Conservation (phyloP, 2,329 filamentous ascomycete species). For the Penicillium oxalicum region DNA sequence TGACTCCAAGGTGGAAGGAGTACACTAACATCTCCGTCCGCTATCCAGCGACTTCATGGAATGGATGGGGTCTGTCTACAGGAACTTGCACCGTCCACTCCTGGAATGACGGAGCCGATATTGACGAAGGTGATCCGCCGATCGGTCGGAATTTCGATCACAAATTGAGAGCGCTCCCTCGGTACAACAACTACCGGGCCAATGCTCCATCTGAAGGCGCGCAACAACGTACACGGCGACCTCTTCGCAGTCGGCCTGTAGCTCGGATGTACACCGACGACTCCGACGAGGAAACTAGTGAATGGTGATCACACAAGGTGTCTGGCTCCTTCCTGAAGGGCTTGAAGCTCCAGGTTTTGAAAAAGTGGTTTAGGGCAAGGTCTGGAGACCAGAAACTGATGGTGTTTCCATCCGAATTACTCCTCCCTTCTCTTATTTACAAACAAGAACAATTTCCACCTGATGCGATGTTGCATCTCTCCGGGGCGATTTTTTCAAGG, state of each 20-base stretch:
- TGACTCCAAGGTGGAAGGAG: neutral
- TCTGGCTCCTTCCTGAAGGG: too few species aligned
- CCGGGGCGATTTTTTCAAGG: neutral
- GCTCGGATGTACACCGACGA: slow-evolving; percentile 10
- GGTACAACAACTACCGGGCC: slow-evolving; percentile 37
- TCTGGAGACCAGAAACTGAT: too few species aligned
- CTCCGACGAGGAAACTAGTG: slow-evolving; percentile 7
- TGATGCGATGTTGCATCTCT: too few species aligned
- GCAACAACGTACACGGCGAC: slow-evolving; percentile 9
- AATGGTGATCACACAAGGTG: slow-evolving; percentile 8
- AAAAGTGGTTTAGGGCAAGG: neutral
- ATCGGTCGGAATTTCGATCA: slow-evolving; percentile 59
- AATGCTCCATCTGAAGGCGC: slow-evolving; percentile 8
- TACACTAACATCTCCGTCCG: slow-evolving; percentile 3
- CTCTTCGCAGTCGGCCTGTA: slow-evolving; percentile 21
- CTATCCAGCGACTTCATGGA: slow-evolving; percentile 68
- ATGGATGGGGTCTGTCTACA: slow-evolving; percentile 65
- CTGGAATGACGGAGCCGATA: slow-evolving; percentile 61
- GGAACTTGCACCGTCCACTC: slow-evolving; percentile 74
- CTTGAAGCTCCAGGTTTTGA: too few species aligned
- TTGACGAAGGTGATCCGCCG: slow-evolving; percentile 57
- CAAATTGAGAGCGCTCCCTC: slow-evolving; percentile 47
- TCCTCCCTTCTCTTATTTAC: too few species aligned
- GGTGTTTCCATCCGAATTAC: too few species aligned
- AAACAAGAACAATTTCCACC: too few species aligned